These are phyloP conservation scores for Tolypocladium amazonense DNA, from an alignment of 2,329 filamentous ascomycete species.

Conservation along the genomic window DNA sequence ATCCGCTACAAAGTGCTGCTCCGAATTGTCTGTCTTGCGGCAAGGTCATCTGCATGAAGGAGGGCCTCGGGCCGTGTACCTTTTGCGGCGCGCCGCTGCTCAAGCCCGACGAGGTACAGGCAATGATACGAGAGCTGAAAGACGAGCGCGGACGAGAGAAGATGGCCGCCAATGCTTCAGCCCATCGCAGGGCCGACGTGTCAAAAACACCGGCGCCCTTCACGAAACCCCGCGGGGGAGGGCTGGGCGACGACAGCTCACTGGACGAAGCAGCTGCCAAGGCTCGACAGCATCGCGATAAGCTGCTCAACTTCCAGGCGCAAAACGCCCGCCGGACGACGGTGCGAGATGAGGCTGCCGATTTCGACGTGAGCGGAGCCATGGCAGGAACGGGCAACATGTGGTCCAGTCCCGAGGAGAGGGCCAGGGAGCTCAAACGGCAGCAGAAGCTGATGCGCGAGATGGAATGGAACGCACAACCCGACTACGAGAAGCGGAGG, in stretches of 20 bases:
- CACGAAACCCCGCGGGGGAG: slow-evolving; percentile 29
- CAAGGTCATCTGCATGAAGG: slow-evolving; percentile 90
- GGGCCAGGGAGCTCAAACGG: slow-evolving; percentile 71
- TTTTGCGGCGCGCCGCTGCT: slow-evolving; percentile 74
- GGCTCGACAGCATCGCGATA: slow-evolving; percentile 71
- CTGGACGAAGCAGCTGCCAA: slow-evolving; percentile 51
- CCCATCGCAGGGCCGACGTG: slow-evolving; percentile 56
- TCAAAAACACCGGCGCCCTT: slow-evolving; percentile 51
- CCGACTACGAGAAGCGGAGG: slow-evolving; percentile 80
- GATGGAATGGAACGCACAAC: slow-evolving; percentile 74
- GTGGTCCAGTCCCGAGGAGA: slow-evolving; percentile 77
- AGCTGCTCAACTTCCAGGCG: slow-evolving; percentile 69
- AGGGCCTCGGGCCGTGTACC: slow-evolving; percentile 88
- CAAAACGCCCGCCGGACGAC: slow-evolving; percentile 77
- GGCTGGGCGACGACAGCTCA: slow-evolving; percentile 18
- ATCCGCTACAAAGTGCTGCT: slow-evolving; percentile 80
- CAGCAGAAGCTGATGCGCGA: slow-evolving; percentile 78
- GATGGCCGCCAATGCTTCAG: slow-evolving; percentile 68
- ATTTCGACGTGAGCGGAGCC: slow-evolving; percentile 42
- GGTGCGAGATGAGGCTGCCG: slow-evolving; percentile 72
- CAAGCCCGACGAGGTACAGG: slow-evolving; percentile 61
- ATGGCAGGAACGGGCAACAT: slow-evolving; percentile 41
- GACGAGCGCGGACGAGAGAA: slow-evolving; percentile 81
- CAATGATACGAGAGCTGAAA: slow-evolving; percentile 73
- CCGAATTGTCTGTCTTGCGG: slow-evolving; percentile 90